Base-by-base conservation (phyloP, 148 eudicot genomes). In the Spergularia marina region DNA sequence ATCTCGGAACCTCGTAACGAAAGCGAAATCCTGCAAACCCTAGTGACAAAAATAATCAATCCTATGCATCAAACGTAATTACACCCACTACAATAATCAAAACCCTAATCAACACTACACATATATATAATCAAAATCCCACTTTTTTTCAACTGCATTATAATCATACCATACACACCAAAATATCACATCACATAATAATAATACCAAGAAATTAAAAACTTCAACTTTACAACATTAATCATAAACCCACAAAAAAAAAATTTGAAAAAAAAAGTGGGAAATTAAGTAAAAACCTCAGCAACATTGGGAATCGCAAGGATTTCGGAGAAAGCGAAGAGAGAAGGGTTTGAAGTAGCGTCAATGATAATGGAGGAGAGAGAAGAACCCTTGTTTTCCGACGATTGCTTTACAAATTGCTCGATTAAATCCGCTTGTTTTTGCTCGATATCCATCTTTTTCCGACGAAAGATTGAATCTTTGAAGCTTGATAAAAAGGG, bases 301-400 rank as follows among this genome's bases (percentile, higher is more conserved):
- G 81, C 73, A 51, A 95, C 79, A 78, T 63, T 88, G 70, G 97
- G 94, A 44, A 89, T 81, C 17, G 94, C 63, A 10, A 95, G 89
- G 81, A 95, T 89, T 86, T 95, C 99, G 21, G 99, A 89, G 89
- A 95, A 95, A 56, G 97, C 99, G 79, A 95, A 95, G 44, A 95
- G 96, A 55, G 87, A 88, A 65, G 96, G 97, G 68, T 86, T 89
- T 11, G 96, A 92, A 62, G 96, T 95, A 49, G 97, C 96, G 65
- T 90, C 94, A 10, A 86, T 62, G 73, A 92, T 77, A 58, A 95
- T 66, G 49, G 83, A 83, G 5, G 85, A 73, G 16, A 95, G 88
- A 3, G 86, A 86, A 1, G 90, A 80, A 58, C 88, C 99, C 70
- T 82, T 85, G 66, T 34, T 78, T 52, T 9, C 73, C 58, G 94